Base-by-base conservation (phyloP, 2,329 filamentous ascomycete species). In the Venturia pyrina region DNA sequence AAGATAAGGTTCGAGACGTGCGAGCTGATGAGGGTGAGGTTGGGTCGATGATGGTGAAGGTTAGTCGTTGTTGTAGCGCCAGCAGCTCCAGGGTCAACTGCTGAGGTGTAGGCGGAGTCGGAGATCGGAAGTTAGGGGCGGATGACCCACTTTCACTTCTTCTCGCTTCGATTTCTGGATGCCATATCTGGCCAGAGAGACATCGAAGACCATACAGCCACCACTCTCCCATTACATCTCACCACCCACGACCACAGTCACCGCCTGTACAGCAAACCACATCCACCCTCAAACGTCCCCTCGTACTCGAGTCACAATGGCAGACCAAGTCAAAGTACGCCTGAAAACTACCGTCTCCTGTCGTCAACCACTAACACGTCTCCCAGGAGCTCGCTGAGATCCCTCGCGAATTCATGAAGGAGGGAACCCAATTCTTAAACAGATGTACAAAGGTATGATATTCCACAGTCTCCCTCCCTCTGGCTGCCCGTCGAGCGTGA, bases 371-470 rank as follows among this genome's bases (percentile, higher is more conserved):
- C 43, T 53, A 64, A 48, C 34, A 32, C 24, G 37, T 21, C 28
- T 67, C 15, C 24, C 48, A 67, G 66, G 66, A 67, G 56, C 37
- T 67, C 48, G 53, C 53, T 15, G 66, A 67, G 32, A 60, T 67
- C 21, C 66, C 66, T 46, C 37, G 53, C 32, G 66, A 67, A 34
- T 67, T 67, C 66, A 19, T 67, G 73, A 82, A 79, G 74, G 84
- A 86, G 68, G 84, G 85, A 73, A 79, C 84, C 67, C 83, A 86
- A 70, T 87, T 87, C 78, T 78, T 86, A 75, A 82, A 82, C 77
- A 78, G 82, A 71, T 86, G 84, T 80, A 84, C 83, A 69, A 87
- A 86, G 79, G 53, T 59, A 59, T 19, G 53, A 8, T 28, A 13
- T 8, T 28, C 2, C 13, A 15, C 48, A 28, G 5, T 11, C 37